Evolutionary conservation across 768 basidiomycete genomes (phyloP).

Genomic region (Tulasnella sp.): DNA sequence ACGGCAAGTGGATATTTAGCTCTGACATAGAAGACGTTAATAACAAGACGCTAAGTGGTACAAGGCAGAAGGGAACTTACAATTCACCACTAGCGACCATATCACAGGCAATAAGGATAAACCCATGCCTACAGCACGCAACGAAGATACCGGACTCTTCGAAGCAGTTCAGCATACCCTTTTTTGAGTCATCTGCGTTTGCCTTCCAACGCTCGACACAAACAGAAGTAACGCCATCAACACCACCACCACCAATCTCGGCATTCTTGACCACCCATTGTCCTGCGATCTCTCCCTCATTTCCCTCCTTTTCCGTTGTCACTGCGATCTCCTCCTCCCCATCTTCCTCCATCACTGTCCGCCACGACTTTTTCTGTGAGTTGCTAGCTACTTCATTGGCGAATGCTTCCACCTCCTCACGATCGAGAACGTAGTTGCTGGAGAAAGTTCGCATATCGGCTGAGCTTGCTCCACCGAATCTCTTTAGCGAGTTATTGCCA

Average conservation of each 20-base stretch:
- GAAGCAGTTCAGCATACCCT: background rate
- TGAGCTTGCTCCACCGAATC: too few relatives aligned
- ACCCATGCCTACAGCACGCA: background rate
- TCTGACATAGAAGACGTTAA: background rate
- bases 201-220: background rate
- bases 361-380: background rate
- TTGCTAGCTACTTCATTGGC: background rate
- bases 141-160: conserved; percentile 1
- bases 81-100: conserved; percentile 2
- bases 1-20: background rate
- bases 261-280: too few relatives aligned
- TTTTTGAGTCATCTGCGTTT: background rate
- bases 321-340: background rate
- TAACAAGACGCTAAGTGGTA: background rate
- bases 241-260: background rate
- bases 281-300: background rate
- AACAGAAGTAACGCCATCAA: background rate
- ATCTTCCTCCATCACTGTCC: background rate
- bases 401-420: background rate
- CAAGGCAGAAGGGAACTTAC: background rate
- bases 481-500: background rate
- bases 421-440: background rate
- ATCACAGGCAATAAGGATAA: background rate
- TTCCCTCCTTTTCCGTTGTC: background rate
- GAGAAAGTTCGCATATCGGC: background rate